Conservation (phyloP, 192 early-diverging fungal species). For the Geranomyces variabilis region DNA sequence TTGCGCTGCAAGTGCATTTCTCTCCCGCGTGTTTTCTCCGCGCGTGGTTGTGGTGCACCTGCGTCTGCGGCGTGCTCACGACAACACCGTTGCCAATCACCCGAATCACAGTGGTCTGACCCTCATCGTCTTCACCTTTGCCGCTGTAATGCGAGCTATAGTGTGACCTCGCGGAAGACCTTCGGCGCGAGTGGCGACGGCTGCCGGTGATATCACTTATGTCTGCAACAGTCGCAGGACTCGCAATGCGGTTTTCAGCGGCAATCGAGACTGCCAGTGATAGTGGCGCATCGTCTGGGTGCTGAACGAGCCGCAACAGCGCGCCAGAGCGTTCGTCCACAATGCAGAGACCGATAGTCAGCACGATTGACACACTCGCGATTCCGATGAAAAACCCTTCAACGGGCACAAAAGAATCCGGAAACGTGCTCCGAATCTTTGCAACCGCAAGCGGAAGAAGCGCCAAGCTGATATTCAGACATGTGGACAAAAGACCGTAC, state of each 20-base stretch:
- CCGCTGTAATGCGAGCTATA: not conserved
- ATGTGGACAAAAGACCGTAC: not conserved
- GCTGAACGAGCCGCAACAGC: slow-evolving; percentile 8
- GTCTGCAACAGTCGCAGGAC: not conserved
- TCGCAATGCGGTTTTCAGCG: not conserved
- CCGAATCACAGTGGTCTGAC: slow-evolving; percentile 1
- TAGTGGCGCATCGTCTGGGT: not conserved
- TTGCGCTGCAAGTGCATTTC: not conserved
- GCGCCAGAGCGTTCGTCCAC: slow-evolving; percentile 22
- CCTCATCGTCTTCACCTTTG: not conserved
- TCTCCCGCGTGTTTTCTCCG: not conserved
- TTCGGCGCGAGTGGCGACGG: not conserved
- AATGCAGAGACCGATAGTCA: slow-evolving; percentile 23
- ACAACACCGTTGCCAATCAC: slow-evolving; percentile 46
- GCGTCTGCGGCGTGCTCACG: slow-evolving; percentile 39
- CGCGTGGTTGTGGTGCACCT: slow-evolving; percentile 43
- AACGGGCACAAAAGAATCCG: slow-evolving; percentile 2
- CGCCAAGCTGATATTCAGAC: not conserved
- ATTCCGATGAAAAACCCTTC: slow-evolving; percentile 39
- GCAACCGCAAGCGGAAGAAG: not conserved
- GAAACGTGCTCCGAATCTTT: not conserved
- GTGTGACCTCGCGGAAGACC: not conserved
- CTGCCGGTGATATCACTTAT: not conserved
- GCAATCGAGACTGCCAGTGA: not conserved
- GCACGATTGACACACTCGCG: slow-evolving; percentile 11